Conservation (phyloP, 2,329 filamentous ascomycete genomes). For the Aureobasidium subglaciale region DNA sequence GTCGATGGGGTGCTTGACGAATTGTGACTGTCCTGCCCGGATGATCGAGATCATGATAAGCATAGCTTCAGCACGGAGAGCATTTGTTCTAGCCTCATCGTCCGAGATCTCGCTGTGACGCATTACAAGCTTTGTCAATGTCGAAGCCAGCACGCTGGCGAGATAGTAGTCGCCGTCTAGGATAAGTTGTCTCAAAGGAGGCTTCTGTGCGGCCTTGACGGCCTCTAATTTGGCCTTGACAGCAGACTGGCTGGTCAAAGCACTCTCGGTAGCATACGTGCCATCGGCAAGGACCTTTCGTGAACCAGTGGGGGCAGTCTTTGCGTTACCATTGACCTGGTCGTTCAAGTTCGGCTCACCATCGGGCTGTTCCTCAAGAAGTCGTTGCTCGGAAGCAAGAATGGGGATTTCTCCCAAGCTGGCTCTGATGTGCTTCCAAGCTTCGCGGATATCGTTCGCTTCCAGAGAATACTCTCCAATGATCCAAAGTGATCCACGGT, state of each 20-base stretch:
- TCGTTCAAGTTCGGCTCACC: constrained; percentile 56
- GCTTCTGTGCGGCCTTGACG: constrained; percentile 94
- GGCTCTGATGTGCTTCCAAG: constrained; percentile 91
- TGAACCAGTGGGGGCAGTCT: constrained; percentile 70
- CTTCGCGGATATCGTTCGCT: constrained; percentile 87
- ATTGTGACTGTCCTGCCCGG: constrained; percentile 95
- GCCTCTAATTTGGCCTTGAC: constrained; percentile 88
- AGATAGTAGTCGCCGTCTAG: constrained; percentile 97
- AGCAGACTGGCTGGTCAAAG: constrained; percentile 85
- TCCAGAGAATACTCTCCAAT: constrained; percentile 95
- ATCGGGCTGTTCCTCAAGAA: constrained; percentile 75
- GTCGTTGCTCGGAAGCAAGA: constrained; percentile 83
- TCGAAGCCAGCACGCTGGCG: constrained; percentile 88
- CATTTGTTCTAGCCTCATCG: constrained; percentile 81
- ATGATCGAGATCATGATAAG: constrained; percentile 99
- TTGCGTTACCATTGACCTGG: constrained; percentile 74
- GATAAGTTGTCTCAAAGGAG: constrained; percentile 86
- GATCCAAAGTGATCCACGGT: constrained; percentile 94
- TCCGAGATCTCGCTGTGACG: constrained; percentile 88
- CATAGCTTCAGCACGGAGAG: constrained; percentile 93
- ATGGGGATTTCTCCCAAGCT: constrained; percentile 97
- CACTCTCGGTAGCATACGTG: constrained; percentile 95
- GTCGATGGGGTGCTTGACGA: constrained; percentile 94
- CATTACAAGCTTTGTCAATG: constrained; percentile 96
- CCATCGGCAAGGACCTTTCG: constrained; percentile 91